Conservation (phyloP, 768 basidiomycete genomes). For the Fistulinella prunicolor region DNA sequence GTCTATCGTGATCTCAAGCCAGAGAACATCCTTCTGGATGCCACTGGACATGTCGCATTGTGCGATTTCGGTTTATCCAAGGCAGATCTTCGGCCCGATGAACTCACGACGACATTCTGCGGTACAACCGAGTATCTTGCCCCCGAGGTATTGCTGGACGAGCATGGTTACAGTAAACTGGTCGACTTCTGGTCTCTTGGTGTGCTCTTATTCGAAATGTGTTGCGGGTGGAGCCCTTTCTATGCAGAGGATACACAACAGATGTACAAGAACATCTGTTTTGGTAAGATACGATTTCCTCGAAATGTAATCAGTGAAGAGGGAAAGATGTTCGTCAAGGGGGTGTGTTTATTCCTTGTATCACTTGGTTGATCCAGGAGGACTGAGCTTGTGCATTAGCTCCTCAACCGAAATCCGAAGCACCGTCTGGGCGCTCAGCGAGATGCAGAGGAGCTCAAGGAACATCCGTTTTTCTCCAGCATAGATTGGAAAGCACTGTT, state of each 20-base stretch:
- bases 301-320: constrained; percentile 96
- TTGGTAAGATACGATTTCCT: constrained; percentile 98
- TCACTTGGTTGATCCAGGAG: constrained; percentile 3
- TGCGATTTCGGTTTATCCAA: constrained; percentile 99
- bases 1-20: constrained; percentile 96
- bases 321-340: constrained; percentile 98
- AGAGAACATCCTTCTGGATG: constrained; percentile 97
- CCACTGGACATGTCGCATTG: constrained; percentile 96
- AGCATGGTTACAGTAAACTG: constrained; percentile 96
- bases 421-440: constrained; percentile 90
- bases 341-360: constrained; percentile 65
- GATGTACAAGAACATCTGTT: constrained; percentile 99
- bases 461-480: constrained; percentile 87
- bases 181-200: constrained; percentile 99
- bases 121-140: constrained; percentile 99
- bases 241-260: constrained; percentile 99
- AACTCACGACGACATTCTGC: constrained; percentile 98
- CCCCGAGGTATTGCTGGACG: constrained; percentile 96
- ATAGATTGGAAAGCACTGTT: constrained; percentile 93
- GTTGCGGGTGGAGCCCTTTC: constrained; percentile 99
- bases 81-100: constrained; percentile 87
- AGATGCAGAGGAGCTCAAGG: constrained; percentile 92
- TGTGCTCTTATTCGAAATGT: constrained; percentile 98
- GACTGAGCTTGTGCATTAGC: constrained; percentile 45
- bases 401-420: constrained; percentile 97